Evolutionary conservation across 2,329 filamentous ascomycete species (phyloP).

Genomic region (Stachybotrys echinatus): DNA sequence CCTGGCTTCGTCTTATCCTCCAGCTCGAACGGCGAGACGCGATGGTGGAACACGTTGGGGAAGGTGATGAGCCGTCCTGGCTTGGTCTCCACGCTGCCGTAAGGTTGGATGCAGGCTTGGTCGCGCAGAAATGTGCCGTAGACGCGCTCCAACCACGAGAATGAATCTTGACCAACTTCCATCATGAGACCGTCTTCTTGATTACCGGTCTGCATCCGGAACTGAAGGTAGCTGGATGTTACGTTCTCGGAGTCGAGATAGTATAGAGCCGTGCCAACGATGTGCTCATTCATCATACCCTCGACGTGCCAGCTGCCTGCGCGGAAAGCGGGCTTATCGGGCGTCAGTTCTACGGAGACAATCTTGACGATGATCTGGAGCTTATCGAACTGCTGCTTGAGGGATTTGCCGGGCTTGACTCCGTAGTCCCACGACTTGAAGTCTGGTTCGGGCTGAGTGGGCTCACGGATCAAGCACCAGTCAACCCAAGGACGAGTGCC

Average conservation of each 20-base stretch:
- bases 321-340: constrained; percentile 1
- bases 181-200: not conserved
- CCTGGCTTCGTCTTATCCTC: constrained; percentile 41
- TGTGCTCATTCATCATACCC: constrained; percentile 21
- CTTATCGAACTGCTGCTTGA: constrained; percentile 2
- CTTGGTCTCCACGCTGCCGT: constrained; percentile 3
- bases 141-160: constrained; percentile 1
- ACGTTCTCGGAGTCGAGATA: constrained; percentile 17
- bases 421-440: constrained; percentile 30
- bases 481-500: constrained; percentile 2
- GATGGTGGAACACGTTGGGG: constrained; percentile 5
- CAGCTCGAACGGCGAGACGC: constrained; percentile 34
- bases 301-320: constrained; percentile 16
- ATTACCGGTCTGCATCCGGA: constrained; percentile 9
- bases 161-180: not conserved
- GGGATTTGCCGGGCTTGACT: constrained; percentile 1
- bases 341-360: constrained; percentile 46
- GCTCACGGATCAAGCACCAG: constrained; percentile 8
- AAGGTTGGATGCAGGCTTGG: constrained; percentile 1
- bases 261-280: constrained; percentile 19
- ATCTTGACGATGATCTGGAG: constrained; percentile 60
- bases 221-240: constrained; percentile 10
- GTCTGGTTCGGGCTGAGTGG: constrained; percentile 7
- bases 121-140: not conserved
- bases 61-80: constrained; percentile 4